Base-by-base conservation (phyloP, 345 rosid genomes). In the Eucalyptus cloeziana region DNA sequence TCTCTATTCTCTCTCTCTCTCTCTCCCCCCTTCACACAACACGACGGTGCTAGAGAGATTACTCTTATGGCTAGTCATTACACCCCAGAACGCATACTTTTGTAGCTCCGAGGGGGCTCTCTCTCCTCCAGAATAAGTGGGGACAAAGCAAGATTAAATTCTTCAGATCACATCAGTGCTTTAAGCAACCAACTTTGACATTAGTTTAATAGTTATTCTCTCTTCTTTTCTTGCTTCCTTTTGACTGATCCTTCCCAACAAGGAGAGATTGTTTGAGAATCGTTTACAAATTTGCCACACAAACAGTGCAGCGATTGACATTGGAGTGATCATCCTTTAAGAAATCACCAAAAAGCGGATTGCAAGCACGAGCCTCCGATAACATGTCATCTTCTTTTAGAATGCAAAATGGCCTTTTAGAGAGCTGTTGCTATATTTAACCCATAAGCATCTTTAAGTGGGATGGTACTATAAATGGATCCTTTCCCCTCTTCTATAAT, bases 131-230 rank as follows among this genome's bases (percentile, higher is more conserved):
- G 93, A 92, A 91, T 89, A 93, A 94, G 93, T 89, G 91, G 91
- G 89, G 49, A 89, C 87, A 93, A 93, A 94, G 96, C 93, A 92
- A 91, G 94, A 93, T 92, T 90, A 92, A 93, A 93, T 92, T 94
- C 94, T 93, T 88, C 90, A 90, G 43, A 91, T 93, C 95, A 92
- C 91, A 94, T 93, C 94, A 88, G 91, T 87, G 92, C 94, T 94
- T 91, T 91, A 91, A 92, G 94, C 90, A 91, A 89, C 92, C 93
- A 86, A 87, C 91, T 91, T 89, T 90, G 71, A 40, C 88, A 89
- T 58, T 86, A 88, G 87, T 91, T 90, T 88, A 88, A 85, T 88
- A 85, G 54, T 86, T 90, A 88, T 92, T 92, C 90, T 91, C 90
- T 90, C 89, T 86, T 67, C 47, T 58, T 54, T 91, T 91, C 89